Conservation (phyloP, 257 asterid genomes). For the Solanum bulbocastanum region DNA sequence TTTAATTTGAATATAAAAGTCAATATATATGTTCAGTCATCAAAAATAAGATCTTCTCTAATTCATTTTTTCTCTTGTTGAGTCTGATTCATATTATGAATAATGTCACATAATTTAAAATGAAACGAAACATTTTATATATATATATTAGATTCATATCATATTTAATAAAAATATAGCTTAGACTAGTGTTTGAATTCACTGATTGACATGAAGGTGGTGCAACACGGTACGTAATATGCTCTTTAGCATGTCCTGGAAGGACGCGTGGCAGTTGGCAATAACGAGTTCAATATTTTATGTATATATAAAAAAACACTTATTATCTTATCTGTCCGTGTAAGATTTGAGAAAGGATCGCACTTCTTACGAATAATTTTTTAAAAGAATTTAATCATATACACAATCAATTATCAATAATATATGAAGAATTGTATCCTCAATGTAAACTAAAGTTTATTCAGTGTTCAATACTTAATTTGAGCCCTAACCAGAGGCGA, state of each 20-base stretch:
- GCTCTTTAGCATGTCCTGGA: not conserved
- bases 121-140: not conserved
- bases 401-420: not conserved
- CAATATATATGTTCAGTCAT: rapidly evolving
- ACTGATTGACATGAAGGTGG: no score
- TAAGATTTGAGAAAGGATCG: rapidly evolving
- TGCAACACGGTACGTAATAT: not conserved
- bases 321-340: rapidly evolving
- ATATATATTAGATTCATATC: no score
- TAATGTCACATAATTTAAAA: not conserved
- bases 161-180: no score
- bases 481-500: rapidly evolving
- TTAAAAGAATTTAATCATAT: not conserved
- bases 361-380: rapidly evolving
- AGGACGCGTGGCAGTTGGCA: not conserved
- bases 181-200: not conserved
- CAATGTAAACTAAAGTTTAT: not conserved
- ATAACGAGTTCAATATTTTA: not conserved
- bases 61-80: rapidly evolving
- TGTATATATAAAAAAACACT: not conserved
- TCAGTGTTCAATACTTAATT: not conserved
- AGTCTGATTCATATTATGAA: not conserved
- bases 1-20: not conserved
- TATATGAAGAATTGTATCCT: not conserved
- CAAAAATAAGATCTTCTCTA: not conserved